phyloP scores from a whole-genome alignment of 2,329 filamentous ascomycete species.

The Xylaria sp. region DNA sequence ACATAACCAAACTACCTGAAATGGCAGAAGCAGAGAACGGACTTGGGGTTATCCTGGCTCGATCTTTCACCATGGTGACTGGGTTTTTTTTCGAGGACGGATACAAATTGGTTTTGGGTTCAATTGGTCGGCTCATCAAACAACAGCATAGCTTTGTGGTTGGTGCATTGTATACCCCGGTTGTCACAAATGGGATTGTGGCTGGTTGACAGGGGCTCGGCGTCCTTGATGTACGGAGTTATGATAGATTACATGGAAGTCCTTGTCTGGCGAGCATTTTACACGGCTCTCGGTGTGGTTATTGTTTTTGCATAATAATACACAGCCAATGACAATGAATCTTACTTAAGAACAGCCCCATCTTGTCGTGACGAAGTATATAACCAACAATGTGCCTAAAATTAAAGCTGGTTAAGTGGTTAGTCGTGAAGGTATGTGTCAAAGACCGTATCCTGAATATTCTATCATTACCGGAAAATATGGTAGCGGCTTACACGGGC shows the following conservation, averaged over 20 bases:
- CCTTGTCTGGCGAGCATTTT: conserved; percentile 18
- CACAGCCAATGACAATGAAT: background rate
- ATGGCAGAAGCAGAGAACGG: conserved; percentile 15
- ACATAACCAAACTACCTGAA: conserved; percentile 14
- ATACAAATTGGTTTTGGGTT: conserved; percentile 4
- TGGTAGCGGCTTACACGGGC: background rate
- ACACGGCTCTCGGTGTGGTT: background rate
- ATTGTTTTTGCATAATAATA: background rate
- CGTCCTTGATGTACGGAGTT: conserved; percentile 28
- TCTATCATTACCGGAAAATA: too few species aligned
- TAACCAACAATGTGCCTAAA: background rate
- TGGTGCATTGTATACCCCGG: conserved; percentile 32
- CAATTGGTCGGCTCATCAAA: conserved; percentile 18
- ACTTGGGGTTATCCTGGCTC: background rate
- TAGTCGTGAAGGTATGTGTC: background rate
- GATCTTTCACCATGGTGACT: background rate
- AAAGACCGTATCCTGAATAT: too few species aligned
- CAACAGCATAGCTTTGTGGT: conserved; percentile 18
- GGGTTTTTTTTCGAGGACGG: background rate
- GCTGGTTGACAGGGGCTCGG: conserved; percentile 26
- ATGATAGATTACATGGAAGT: conserved; percentile 29
- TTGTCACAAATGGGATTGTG: conserved; percentile 25
- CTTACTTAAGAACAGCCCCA: background rate
- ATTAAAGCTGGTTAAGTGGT: background rate
- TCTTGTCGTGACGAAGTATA: background rate